Evolutionary conservation across 768 basidiomycete species (phyloP).

Genomic region (Serendipita sp.): DNA sequence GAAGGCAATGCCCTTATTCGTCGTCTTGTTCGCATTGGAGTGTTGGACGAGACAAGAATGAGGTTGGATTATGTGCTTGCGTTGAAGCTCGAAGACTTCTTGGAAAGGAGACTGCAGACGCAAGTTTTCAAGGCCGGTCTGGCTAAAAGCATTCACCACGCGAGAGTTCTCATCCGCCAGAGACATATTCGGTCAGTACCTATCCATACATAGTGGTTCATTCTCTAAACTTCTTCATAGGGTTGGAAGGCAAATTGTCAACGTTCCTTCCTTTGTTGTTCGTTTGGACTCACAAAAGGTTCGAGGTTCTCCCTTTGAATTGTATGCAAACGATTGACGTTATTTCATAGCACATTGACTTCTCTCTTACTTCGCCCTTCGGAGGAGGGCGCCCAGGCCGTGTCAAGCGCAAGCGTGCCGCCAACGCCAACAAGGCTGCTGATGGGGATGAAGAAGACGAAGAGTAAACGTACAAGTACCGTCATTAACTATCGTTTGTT

Average conservation of each 20-base stretch:
- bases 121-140: constrained; percentile 99
- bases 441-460: constrained; percentile 83
- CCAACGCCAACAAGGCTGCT: constrained; percentile 80
- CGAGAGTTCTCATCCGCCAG: constrained; percentile 93
- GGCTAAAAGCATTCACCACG: constrained; percentile 97
- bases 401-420: constrained; percentile 96
- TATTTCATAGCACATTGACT: constrained; percentile 71
- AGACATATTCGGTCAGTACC: constrained; percentile 80
- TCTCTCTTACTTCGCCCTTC: constrained; percentile 89
- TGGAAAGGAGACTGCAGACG: constrained; percentile 96
- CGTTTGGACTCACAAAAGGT: constrained; percentile 96
- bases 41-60: constrained; percentile 98
- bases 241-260: constrained; percentile 98
- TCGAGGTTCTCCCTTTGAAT: constrained; percentile 10
- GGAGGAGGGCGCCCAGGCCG: constrained; percentile 91
- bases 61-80: constrained; percentile 99
- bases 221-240: constrained; percentile 24
- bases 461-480: constrained; percentile 38
- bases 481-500: not conserved
- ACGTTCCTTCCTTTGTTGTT: constrained; percentile 96
- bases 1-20: constrained; percentile 88
- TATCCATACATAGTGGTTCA: not conserved
- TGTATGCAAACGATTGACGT: not conserved
- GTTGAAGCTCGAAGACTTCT: constrained; percentile 98
- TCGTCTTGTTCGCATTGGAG: constrained; percentile 97